A percentile compares a stretch with the other conserved stretches of the same genome.
Conservation (phyloP, 2,329 filamentous ascomycete species). For the Aspergillus arachidicola region DNA sequence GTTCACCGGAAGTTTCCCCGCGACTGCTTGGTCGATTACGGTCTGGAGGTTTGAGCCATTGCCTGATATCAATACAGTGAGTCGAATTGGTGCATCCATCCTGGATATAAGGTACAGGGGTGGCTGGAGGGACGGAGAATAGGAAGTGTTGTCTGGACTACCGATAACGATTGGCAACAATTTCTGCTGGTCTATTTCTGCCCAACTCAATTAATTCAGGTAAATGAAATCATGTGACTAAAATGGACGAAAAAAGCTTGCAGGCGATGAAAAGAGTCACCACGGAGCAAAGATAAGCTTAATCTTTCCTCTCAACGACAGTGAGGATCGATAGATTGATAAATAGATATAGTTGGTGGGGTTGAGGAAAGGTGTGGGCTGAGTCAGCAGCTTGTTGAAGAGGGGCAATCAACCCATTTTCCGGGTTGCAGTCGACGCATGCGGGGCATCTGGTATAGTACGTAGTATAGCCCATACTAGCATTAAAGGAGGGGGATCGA, state of each 20-base stretch:
- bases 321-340: background rate
- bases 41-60: constrained; percentile 79
- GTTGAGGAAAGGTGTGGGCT: background rate
- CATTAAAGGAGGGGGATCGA: too few species aligned
- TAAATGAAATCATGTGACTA: too few species aligned
- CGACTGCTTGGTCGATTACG: constrained; percentile 64
- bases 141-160: background rate
- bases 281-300: background rate
- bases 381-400: constrained; percentile 3
- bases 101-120: background rate
- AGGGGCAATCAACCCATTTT: background rate
- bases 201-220: background rate
- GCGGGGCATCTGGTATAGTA: background rate
- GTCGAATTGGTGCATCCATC: constrained; percentile 47
- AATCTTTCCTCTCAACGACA: background rate
- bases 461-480: background rate
- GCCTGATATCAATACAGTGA: constrained; percentile 72
- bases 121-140: background rate
- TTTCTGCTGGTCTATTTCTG: background rate
- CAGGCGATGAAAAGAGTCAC: background rate
- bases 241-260: too few species aligned
- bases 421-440: background rate
- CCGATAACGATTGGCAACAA: background rate
- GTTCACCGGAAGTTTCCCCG: constrained; percentile 52
- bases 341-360: constrained; percentile 1